A percentile compares a stretch with the other conserved stretches of the same genome.
Conservation (phyloP, 192 early-diverging fungal genomes). For the Powellomyces hirtus region DNA sequence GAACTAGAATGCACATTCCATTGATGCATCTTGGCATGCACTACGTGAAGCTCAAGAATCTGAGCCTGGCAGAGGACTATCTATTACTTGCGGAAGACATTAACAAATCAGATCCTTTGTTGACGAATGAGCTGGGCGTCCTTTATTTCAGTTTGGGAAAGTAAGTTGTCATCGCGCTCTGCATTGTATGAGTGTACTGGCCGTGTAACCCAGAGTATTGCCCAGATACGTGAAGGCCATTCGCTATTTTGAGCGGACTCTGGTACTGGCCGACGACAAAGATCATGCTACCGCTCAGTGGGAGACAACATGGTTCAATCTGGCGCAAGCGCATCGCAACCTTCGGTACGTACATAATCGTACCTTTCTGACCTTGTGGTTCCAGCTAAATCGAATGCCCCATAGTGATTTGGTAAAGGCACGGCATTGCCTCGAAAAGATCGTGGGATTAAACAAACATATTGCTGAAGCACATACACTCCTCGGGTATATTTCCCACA, state of each 20-base stretch:
- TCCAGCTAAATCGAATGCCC: neutral
- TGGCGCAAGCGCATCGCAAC: conserved; percentile 65
- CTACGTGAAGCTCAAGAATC: conserved; percentile 59
- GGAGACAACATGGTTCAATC: conserved; percentile 64
- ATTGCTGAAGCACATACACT: conserved; percentile 46
- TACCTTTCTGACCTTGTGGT: neutral
- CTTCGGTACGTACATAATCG: conserved; percentile 45
- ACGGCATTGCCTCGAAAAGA: conserved; percentile 38
- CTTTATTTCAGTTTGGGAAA: conserved; percentile 42
- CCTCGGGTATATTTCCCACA: conserved; percentile 60
- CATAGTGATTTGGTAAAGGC: conserved; percentile 41
- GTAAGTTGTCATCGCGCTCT: neutral
- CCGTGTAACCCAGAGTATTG: neutral
- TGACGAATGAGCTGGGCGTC: conserved; percentile 74
- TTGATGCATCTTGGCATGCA: conserved; percentile 77
- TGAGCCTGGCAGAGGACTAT: conserved; percentile 60
- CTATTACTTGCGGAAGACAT: conserved; percentile 48
- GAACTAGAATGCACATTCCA: conserved; percentile 64
- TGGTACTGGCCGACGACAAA: conserved; percentile 45
- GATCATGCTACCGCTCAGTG: conserved; percentile 46
- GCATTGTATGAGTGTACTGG: neutral
- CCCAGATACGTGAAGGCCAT: conserved; percentile 56
- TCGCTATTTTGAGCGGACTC: conserved; percentile 49
- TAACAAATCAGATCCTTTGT: conserved; percentile 61
- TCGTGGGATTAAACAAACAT: conserved; percentile 36